phyloP scores from a whole-genome alignment of 2,329 filamentous ascomycete species.

The Aspergillus latus region DNA sequence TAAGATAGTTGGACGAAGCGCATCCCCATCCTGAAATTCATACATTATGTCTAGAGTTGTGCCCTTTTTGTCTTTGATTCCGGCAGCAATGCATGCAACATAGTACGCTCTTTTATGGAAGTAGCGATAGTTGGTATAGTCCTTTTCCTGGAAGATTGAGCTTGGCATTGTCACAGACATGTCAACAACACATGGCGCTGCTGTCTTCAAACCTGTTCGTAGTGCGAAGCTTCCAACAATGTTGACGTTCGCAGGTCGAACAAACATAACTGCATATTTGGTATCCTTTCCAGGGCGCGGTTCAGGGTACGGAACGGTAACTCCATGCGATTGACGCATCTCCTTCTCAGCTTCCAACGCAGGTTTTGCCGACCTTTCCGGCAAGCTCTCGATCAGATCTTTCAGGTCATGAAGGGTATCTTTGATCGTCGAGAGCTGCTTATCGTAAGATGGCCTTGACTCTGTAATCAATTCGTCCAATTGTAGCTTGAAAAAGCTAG shows the following conservation, averaged over 20 bases:
- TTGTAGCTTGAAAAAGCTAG: conserved; percentile 67
- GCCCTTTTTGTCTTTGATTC: conserved; percentile 60
- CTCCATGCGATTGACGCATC: conserved; percentile 63
- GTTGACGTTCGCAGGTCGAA: conserved; percentile 74
- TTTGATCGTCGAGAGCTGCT: conserved; percentile 55
- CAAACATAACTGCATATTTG: conserved; percentile 78
- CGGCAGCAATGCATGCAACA: conserved; percentile 74
- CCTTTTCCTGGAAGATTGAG: conserved; percentile 84
- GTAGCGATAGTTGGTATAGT: conserved; percentile 88
- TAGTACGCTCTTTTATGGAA: conserved; percentile 95
- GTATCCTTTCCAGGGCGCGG: conserved; percentile 72
- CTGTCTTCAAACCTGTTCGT: conserved; percentile 67
- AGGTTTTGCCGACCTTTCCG: conserved; percentile 49
- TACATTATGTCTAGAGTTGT: conserved; percentile 62
- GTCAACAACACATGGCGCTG: conserved; percentile 63
- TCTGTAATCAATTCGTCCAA: conserved; percentile 63
- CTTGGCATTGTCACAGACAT: conserved; percentile 83
- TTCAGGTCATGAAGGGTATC: conserved; percentile 57
- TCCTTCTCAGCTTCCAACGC: conserved; percentile 68
- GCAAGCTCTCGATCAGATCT: conserved; percentile 57
- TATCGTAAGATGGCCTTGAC: conserved; percentile 59
- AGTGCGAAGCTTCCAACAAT: conserved; percentile 84
- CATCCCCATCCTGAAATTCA: conserved; percentile 69
- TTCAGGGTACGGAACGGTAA: conserved; percentile 81
- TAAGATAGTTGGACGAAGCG: conserved; percentile 68